Percentiles rank a stretch among this genome's conserved stretches.
phyloP scores from a whole-genome alignment of 495 filamentous ascomycete species.

The Tuber calosporum region DNA sequence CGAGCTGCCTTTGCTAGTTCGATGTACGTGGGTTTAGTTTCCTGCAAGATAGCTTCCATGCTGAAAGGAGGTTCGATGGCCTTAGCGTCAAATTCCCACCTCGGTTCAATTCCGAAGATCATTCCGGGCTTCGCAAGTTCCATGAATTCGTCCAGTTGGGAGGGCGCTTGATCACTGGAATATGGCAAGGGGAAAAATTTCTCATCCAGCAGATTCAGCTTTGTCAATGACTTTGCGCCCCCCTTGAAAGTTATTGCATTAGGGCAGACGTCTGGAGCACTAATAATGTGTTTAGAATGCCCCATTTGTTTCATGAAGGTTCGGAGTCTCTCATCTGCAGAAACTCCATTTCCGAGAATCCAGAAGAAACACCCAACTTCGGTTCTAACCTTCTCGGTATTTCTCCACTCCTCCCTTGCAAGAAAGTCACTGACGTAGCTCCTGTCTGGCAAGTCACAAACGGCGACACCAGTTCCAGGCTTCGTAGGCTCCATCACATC shows the following conservation, averaged over 20 bases:
- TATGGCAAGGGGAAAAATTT: constrained; percentile 56
- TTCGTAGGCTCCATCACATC: constrained; percentile 54
- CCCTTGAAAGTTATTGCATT: constrained; percentile 64
- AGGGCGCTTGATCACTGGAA: constrained; percentile 16
- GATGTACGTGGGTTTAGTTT: constrained; percentile 43
- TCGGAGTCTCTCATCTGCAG: constrained; percentile 53
- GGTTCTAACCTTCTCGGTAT: constrained; percentile 54
- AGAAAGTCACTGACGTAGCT: constrained; percentile 64
- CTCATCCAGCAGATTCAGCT: constrained; percentile 61
- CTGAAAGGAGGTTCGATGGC: constrained; percentile 52
- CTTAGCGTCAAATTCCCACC: constrained; percentile 50
- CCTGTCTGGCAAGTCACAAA: constrained; percentile 66
- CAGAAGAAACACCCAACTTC: constrained; percentile 67
- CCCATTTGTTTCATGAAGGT: constrained; percentile 60
- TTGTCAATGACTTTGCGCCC: constrained; percentile 54
- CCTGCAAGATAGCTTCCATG: constrained; percentile 44
- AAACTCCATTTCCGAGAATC: constrained; percentile 67
- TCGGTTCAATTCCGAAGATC: constrained; percentile 61
- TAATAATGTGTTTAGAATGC: constrained; percentile 64
- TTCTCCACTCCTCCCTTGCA: constrained; percentile 63
- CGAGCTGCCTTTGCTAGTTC: constrained; percentile 49
- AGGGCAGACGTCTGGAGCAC: constrained; percentile 61
- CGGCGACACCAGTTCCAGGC: constrained; percentile 56
- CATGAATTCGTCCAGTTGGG: constrained; percentile 32
- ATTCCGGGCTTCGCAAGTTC: constrained; percentile 38